Evolutionary conservation across 2,329 filamentous ascomycete genomes (phyloP), one percentile per base, ranked within the genome.

Genomic region (Aureobasidium lini): DNA sequence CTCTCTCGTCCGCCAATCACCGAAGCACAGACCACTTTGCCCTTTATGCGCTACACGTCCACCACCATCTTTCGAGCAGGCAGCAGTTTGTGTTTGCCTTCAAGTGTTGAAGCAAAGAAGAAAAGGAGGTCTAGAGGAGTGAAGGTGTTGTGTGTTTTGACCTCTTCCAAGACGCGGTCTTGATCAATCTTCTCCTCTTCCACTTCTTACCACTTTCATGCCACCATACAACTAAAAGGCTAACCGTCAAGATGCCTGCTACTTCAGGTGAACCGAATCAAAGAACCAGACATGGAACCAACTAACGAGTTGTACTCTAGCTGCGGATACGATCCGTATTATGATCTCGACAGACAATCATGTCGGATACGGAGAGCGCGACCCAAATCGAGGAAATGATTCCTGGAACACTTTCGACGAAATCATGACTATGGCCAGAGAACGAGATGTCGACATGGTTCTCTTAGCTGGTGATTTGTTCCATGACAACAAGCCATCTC

Each of bases 381-480:
- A 99, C 72, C 84, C 90, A 1, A 89, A 94, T 62, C 90, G 94
- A n/a, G 93, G 92, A 64, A 90, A 97, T 71, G 94, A 99, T 73
- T 96, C 91, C 75, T 97, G 93, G 92, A 88, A 86, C 70, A 90
- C 88, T 3, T 99, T 99, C 76, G 88, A 99, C 71, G 94, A 99
- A 74, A 85, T 96, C 62, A 90, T 99, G 88, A 87, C 85, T 64
- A 76, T 97, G 43, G 94, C 93, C 18, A 89, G 87, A 69, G 84
- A 86, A 36, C 81, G 87, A 70, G 94, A 99, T 76, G 94, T 99
- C 64, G 94, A 99, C 73, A 97, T 99, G 94, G 89, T 99, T 0
- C 81, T 99, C 2, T 84, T 99, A 4, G 93, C 88, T 2, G 94
- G 94, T 48, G 94, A 99, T 71, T 82, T 99, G 1, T 99, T 99